Evolutionary conservation across 2,329 filamentous ascomycete species (phyloP), one percentile per base, ranked within the genome.

Genomic region (Fusarium torulosum): DNA sequence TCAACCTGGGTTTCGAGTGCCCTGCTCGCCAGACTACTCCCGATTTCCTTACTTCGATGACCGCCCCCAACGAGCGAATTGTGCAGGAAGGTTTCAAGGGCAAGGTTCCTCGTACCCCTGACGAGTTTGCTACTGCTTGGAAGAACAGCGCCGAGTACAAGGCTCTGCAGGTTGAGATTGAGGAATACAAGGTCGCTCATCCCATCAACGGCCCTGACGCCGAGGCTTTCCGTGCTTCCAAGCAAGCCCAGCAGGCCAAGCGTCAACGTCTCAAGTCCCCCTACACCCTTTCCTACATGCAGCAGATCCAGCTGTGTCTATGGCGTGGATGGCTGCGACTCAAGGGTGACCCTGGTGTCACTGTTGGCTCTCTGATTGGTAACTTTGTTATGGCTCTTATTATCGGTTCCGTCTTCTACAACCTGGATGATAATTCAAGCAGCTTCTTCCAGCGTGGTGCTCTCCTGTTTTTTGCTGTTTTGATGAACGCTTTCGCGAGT

Each of bases 401-500:
- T 75, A 88, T 97, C 62, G 80, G 90, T 52, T 91, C 89, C 67
- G 90, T 97, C 69, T 97, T 96, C 79, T 97, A 87, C 83, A 91
- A 96, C 76, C 79, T 96, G 37, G 77, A 85, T 27, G 74, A 83
- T 1, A 84, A 82, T n/a, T 91, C 92, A 0, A 74, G 78, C 19
- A 93, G 90, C 73, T 96, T 97, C 83, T 96, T 90, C 81, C 86
- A 88, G 72, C 88, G 93, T 63, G 92, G 91, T 67, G 90, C 91
- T 43, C 84, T 97, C 23, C 83, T 97, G 52, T 97, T 97, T 86
- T 96, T 97, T 75, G 92, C 92, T 70, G 89, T 94, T 74, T 83
- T 97, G 62, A 89, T 96, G 82, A 96, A 96, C 77, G 93, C 92
- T 45, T 96, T 96, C 74, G 85, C 90, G 64, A 91, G 88, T 75